phyloP scores from a whole-genome alignment of 176 grass and related monocot species.

The Guadua angustifolia region DNA sequence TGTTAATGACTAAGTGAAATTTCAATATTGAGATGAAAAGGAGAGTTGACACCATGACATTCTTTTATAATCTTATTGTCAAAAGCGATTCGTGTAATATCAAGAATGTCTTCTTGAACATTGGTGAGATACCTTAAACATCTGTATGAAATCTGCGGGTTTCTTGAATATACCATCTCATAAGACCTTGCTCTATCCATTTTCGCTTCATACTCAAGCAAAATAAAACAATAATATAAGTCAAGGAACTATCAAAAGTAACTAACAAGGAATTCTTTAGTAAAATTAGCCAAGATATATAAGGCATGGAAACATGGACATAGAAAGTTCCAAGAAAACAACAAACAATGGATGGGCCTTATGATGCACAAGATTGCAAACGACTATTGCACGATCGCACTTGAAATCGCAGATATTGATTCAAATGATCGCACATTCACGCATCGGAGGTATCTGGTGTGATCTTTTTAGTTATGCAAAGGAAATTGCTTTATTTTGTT shows the following conservation, averaged over 20 bases:
- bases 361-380: conserved; percentile 29
- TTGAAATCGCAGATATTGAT: not conserved
- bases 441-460: not conserved
- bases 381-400: not conserved
- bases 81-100: not conserved
- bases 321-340: not conserved
- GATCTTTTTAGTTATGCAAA: not conserved
- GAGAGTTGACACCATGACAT: not conserved
- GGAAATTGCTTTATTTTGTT: conserved; percentile 6
- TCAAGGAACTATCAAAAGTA: conserved; percentile 20
- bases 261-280: not conserved
- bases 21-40: conserved; percentile 15
- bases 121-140: conserved; percentile 85
- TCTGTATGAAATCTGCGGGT: conserved; percentile 84
- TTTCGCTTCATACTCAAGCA: conserved; percentile 54
- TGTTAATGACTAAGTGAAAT: conserved; percentile 1
- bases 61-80: not conserved
- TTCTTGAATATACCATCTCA: conserved; percentile 92
- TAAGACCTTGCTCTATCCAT: conserved; percentile 93
- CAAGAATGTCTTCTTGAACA: conserved; percentile 21
- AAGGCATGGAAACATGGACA: too few species aligned
- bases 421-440: not conserved
- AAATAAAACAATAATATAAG: conserved; percentile 40
- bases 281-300: not conserved
- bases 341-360: not conserved